Evolutionary conservation across 2,329 filamentous ascomycete species (phyloP).

Genomic region (Aschersonia sp.): DNA sequence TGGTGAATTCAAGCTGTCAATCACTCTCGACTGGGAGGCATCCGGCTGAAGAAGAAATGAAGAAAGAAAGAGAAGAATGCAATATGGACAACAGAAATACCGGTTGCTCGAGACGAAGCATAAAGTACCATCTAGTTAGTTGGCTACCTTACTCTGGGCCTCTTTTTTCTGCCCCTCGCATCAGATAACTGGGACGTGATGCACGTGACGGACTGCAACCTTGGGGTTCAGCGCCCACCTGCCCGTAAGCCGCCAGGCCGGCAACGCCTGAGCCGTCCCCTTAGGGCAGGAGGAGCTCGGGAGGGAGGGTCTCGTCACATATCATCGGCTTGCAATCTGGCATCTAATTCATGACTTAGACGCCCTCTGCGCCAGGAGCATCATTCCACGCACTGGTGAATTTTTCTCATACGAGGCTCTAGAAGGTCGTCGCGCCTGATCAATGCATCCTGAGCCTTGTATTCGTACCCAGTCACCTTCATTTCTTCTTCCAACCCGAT

Average conservation of each 20-base stretch:
- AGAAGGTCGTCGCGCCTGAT: slow-evolving; percentile 1
- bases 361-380: slow-evolving; percentile 5
- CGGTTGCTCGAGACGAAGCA: too few species aligned
- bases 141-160: too few species aligned
- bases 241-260: neutral
- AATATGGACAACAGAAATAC: too few species aligned
- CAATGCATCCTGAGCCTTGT: slow-evolving; percentile 1
- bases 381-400: slow-evolving; percentile 6
- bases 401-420: neutral
- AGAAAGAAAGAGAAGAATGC: too few species aligned
- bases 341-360: slow-evolving; percentile 21
- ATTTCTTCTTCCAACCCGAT: neutral
- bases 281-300: slow-evolving; percentile 12
- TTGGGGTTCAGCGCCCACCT: neutral
- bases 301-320: slow-evolving; percentile 6
- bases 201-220: slow-evolving; percentile 1
- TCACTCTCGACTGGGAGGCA: too few species aligned
- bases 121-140: too few species aligned
- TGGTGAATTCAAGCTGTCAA: too few species aligned
- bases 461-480: neutral
- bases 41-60: too few species aligned
- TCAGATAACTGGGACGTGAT: neutral
- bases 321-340: slow-evolving; percentile 27
- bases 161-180: too few species aligned
- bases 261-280: neutral